Evolutionary conservation across 2,329 filamentous ascomycete species (phyloP).

Genomic region (Beauveria scarabaeidicola): DNA sequence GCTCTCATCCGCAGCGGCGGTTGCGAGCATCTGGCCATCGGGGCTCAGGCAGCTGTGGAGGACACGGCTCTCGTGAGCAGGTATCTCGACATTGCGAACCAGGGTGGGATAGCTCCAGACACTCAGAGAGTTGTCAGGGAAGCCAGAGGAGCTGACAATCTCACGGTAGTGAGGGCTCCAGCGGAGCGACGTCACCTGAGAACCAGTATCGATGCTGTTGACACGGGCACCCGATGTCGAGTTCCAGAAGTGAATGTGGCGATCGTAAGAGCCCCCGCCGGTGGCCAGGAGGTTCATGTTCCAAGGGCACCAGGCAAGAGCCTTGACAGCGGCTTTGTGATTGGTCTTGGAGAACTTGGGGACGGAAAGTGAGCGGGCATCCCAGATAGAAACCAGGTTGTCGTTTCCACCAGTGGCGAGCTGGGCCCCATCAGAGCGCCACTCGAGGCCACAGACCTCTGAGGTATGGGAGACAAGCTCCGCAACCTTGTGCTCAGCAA

Average conservation of each 20-base stretch:
- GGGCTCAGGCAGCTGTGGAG: conserved; percentile 95
- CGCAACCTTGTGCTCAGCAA: conserved; percentile 95
- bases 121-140: conserved; percentile 97
- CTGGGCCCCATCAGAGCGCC: conserved; percentile 93
- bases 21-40: conserved; percentile 95
- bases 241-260: conserved; percentile 99
- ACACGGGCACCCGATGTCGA: conserved; percentile 93
- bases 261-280: conserved; percentile 91
- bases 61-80: conserved; percentile 92
- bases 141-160: conserved; percentile 94
- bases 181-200: conserved; percentile 89
- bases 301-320: conserved; percentile 97
- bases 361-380: conserved; percentile 82
- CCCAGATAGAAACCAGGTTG: conserved; percentile 98
- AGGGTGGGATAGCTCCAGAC: conserved; percentile 98
- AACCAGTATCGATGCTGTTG: conserved; percentile 98
- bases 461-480: conserved; percentile 96
- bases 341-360: conserved; percentile 99
- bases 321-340: conserved; percentile 98
- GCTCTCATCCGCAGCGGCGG: conserved; percentile 89
- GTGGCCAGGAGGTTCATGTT: conserved; percentile 95
- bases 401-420: conserved; percentile 97
- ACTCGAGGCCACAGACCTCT: conserved; percentile 95
- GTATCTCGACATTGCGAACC: conserved; percentile 96
- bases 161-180: conserved; percentile 98